Evolutionary conservation across 345 rosid genomes (phyloP), one percentile per base, ranked within the genome.

Genomic region (Fremontodendron californicum): DNA sequence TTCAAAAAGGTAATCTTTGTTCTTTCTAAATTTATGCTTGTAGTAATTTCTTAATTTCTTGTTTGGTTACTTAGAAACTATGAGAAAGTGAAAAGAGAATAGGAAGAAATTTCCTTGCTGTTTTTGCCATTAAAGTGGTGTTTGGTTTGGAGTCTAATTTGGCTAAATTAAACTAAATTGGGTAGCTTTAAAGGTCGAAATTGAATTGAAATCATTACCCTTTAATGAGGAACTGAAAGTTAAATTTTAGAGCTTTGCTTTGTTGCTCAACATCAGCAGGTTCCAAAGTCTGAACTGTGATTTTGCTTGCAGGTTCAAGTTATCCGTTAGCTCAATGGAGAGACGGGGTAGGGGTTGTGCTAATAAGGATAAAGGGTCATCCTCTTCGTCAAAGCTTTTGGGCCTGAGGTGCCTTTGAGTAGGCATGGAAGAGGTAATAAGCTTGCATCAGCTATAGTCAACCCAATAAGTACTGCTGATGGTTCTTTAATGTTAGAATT

Each of bases 371-470:
- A 78, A 71, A 12, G 86, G 75, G 57, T 48, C 90, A 39, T 84
- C 87, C 4, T 54, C 75, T 5, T 81, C 92, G 1, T 94, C 96
- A 4, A 93, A 89, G 87, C 94, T 94, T 48, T 49, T 91, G 76
- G 94, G 71, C 83, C 88, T 9, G 97, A 85, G 87, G 66, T 88
- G 76, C 93, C 98, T 0, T 63, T 63, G 23, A 63, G 68, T 23
- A 63, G 43, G 23, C 25, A 63, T 18, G 68, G 68, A 37, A 63
- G 68, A 63, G 87, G 84, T 54, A 92, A 79, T 77, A 92, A 87
- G 86, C 89, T 90, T 63, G 92, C 96, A 5, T 90, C 97, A 0
- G 82, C 96, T 4, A 80, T 92, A 25, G 96, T 94, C 31, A 87
- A 87, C 73, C 89, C 93, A 2, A 86, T 78, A 70, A 85, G 71